Evolutionary conservation across 306 rosid species (phyloP).

Genomic region (Dalbergia cultrata): DNA sequence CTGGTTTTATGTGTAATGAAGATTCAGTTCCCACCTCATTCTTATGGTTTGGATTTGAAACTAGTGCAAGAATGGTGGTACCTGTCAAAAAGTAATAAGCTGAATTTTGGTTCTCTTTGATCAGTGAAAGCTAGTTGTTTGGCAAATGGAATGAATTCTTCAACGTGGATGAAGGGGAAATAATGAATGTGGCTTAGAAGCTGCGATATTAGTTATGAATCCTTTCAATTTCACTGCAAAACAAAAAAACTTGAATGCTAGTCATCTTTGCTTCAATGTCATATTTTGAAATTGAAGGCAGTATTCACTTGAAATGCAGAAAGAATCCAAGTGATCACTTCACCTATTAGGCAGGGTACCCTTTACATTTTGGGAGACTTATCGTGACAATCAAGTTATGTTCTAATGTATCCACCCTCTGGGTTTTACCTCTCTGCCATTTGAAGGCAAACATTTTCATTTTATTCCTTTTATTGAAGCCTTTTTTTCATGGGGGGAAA

Average conservation of each 20-base stretch:
- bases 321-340: conserved; percentile 10
- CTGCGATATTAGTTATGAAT: conserved; percentile 13
- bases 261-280: conserved; percentile 17
- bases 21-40: conserved; percentile 16
- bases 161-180: conserved; percentile 24
- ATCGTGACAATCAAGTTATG: too few relatives aligned
- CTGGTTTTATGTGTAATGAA: neutral
- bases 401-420: too few relatives aligned
- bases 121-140: conserved; percentile 10
- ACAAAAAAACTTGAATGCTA: neutral
- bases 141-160: conserved; percentile 1
- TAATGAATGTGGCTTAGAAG: conserved; percentile 13
- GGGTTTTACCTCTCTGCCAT: too few relatives aligned
- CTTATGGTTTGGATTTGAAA: conserved; percentile 22
- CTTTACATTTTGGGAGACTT: too few relatives aligned
- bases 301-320: conserved; percentile 15
- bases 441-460: too few relatives aligned
- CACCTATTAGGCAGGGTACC: too few relatives aligned
- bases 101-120: conserved; percentile 22
- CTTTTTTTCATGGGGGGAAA: too few relatives aligned
- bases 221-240: conserved; percentile 8
- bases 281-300: neutral
- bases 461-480: too few relatives aligned
- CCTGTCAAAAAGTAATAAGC: neutral
- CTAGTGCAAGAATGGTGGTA: conserved; percentile 3